These are phyloP conservation scores for Cyberlindnera bimundalis DNA, from an alignment of 805 yeast genomes.

Conservation along the genomic window DNA sequence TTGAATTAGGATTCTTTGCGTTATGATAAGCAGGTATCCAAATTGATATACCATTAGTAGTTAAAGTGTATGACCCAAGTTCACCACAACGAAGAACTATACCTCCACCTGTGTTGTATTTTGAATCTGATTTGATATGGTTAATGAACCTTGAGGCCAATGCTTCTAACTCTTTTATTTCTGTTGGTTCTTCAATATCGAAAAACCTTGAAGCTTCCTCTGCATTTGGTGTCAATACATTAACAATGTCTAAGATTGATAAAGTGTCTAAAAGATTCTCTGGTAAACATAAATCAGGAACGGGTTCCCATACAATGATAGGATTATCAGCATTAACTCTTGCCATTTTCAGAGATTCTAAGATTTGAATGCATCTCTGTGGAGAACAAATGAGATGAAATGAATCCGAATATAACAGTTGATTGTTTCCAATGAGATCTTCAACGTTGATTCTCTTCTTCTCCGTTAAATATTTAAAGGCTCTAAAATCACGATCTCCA, in stretches of 20 bases:
- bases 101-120: slow-evolving; percentile 36
- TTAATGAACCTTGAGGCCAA: slow-evolving; percentile 41
- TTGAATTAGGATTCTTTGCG: slow-evolving; percentile 29
- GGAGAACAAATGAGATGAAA: slow-evolving; percentile 78
- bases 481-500: slow-evolving; percentile 54
- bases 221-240: slow-evolving; percentile 77
- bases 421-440: slow-evolving; percentile 45
- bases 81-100: slow-evolving; percentile 75
- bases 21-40: slow-evolving; percentile 78
- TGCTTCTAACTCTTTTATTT: slow-evolving; percentile 37
- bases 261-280: slow-evolving; percentile 41
- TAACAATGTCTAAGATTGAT: slow-evolving; percentile 41
- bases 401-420: slow-evolving; percentile 40
- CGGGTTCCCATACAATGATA: slow-evolving; percentile 78
- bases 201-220: slow-evolving; percentile 74
- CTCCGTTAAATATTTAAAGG: slow-evolving; percentile 59
- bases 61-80: slow-evolving; percentile 56
- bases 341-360: slow-evolving; percentile 30
- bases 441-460: slow-evolving; percentile 54
- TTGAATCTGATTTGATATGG: slow-evolving; percentile 35
- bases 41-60: slow-evolving; percentile 24
- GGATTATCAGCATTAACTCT: slow-evolving; percentile 23
- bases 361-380: slow-evolving; percentile 48
- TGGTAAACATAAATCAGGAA: slow-evolving; percentile 68
- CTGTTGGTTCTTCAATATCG: slow-evolving; percentile 42